A percentile compares a stretch with the other conserved stretches of the same genome.
Evolutionary conservation across 1,284 basidiomycete genomes (phyloP).

Genomic region (Ustilago crameri): DNA sequence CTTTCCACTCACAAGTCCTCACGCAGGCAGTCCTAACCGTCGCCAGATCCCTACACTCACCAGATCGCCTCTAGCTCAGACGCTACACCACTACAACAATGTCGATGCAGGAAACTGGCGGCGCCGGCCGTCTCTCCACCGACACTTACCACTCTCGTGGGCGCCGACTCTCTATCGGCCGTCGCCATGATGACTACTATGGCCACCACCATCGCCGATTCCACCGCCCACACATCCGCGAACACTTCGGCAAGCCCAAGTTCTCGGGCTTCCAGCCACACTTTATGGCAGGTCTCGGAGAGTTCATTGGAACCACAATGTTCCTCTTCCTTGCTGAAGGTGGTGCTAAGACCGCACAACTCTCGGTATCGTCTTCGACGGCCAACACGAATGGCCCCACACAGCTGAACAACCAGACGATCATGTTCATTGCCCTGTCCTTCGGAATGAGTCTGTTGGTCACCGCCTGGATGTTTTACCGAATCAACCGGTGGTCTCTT

Average conservation of each 20-base stretch:
- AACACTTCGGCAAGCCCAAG: slow-evolving; percentile 25
- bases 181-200: neutral
- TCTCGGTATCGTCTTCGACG: slow-evolving; percentile 18
- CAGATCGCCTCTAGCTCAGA: no score
- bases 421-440: slow-evolving; percentile 54
- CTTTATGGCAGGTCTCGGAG: slow-evolving; percentile 43
- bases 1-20: no score
- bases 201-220: slow-evolving; percentile 3
- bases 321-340: slow-evolving; percentile 55
- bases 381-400: slow-evolving; percentile 9
- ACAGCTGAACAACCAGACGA: slow-evolving; percentile 38
- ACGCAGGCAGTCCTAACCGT: no score
- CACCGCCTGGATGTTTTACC: slow-evolving; percentile 76
- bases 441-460: slow-evolving; percentile 57
- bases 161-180: neutral
- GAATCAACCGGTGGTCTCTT: slow-evolving; percentile 77
- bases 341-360: slow-evolving; percentile 49
- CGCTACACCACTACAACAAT: slow-evolving; percentile 8
- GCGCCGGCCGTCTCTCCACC: slow-evolving; percentile 27
- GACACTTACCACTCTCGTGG: slow-evolving; percentile 16
- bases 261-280: slow-evolving; percentile 37
- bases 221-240: slow-evolving; percentile 2
- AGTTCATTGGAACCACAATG: slow-evolving; percentile 50
- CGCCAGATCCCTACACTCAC: no score
- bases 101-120: slow-evolving; percentile 14